Evolutionary conservation across 2,329 filamentous ascomycete species (phyloP), one percentile per base, ranked within the genome.

Genomic region (Neospermospora avenae): DNA sequence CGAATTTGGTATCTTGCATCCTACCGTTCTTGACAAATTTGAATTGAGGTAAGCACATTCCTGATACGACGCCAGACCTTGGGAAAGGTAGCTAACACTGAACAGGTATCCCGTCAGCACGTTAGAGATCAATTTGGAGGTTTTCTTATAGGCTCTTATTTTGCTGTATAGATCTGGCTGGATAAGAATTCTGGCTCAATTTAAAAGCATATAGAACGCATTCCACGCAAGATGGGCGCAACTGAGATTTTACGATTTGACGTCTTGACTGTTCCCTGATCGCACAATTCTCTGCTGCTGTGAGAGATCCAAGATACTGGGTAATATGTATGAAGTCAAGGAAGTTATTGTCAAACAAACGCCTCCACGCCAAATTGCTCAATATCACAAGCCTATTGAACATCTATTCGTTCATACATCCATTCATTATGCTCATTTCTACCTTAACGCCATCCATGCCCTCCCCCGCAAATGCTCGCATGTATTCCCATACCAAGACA

Each of bases 1-100:
- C 70, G 86, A 90, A 74, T 95, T 99, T 72, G 95, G 95, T 70
- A 93, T 99, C 68, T 77, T 99, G 73, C 93, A 99, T 76, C 96
- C 95, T 45, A 88, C 86, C 5, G 95, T 98, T 66, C 79, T 98
- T 71, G 91, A 96, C 74, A 95, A 96, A 71, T 97, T 95, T 76
- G 93, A 96, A 70, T 81, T 97, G 72, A 91, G 85, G 83, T 91
- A 76, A 72, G 81, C 39, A 18, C 41, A 13, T 18, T 34, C 13
- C n/a, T n/a, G 20, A 4, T 42, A 20, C 45, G 11, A 22, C 24
- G 16, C 3, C n/a, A n/a, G 6, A 20, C n/a, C 14, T 4, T 24
- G 13, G 35, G 7, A 39, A 24, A 58, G 6, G 18, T 37, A 65
- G 52, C 64, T 69, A 64, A 70, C 41, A 58, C 10, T 28, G 45